These are phyloP conservation scores for Stachybotrys echinatus DNA, from an alignment of 2,329 filamentous ascomycete species.

Conservation along the genomic window DNA sequence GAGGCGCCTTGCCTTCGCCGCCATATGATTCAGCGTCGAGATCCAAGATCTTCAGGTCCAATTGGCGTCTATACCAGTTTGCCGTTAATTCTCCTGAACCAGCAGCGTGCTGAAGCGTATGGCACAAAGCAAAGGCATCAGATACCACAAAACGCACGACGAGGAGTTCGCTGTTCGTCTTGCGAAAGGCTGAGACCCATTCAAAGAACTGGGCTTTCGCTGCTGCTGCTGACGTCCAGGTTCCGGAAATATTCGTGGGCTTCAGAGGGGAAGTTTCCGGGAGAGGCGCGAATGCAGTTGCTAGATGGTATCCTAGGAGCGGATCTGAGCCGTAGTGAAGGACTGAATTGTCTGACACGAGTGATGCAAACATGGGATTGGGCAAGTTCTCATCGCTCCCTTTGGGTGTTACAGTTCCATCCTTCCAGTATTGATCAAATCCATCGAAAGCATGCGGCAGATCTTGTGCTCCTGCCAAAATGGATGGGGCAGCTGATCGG, in stretches of 20 bases:
- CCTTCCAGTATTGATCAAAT: slow-evolving; percentile 29
- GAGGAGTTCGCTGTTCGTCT: slow-evolving; percentile 19
- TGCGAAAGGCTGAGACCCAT: slow-evolving; percentile 38
- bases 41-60: slow-evolving; percentile 29
- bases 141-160: slow-evolving; percentile 39
- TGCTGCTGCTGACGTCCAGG: slow-evolving; percentile 20
- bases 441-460: slow-evolving; percentile 14
- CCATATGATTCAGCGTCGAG: slow-evolving; percentile 39
- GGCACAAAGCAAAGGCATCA: slow-evolving; percentile 46
- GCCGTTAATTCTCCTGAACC: slow-evolving; percentile 23
- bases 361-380: slow-evolving; percentile 42
- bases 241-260: slow-evolving; percentile 7
- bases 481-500: slow-evolving; percentile 32
- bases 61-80: slow-evolving; percentile 36
- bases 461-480: slow-evolving; percentile 15
- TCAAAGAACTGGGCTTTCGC: slow-evolving; percentile 39
- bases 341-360: slow-evolving; percentile 24
- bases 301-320: slow-evolving; percentile 52
- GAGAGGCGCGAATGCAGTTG: slow-evolving; percentile 35
- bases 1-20: slow-evolving; percentile 24
- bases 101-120: slow-evolving; percentile 40
- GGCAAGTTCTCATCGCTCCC: slow-evolving; percentile 12
- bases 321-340: slow-evolving; percentile 48
- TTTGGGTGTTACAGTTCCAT: slow-evolving; percentile 22
- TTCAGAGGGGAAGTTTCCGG: slow-evolving; percentile 32